phyloP scores from a whole-genome alignment of 2,329 filamentous ascomycete species.

The Sphaerostilbella broomeana region DNA sequence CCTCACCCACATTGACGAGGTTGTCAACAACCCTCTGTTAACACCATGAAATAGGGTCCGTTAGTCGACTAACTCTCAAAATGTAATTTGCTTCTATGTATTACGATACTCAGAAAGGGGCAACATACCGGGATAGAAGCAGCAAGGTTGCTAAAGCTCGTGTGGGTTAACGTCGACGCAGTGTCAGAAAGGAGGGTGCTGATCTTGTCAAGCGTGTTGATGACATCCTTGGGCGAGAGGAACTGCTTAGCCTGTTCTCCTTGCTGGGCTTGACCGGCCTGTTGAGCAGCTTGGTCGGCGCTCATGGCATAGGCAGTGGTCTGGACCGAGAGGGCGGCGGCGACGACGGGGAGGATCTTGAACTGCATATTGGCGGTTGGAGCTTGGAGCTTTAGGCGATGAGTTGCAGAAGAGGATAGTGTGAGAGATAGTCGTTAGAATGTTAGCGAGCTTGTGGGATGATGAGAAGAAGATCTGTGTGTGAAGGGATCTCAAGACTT shows the following conservation, averaged over 20 bases:
- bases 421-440: background rate
- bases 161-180: constrained; percentile 4
- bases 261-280: background rate
- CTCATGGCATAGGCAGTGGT: constrained; percentile 11
- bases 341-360: constrained; percentile 16
- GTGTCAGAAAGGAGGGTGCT: constrained; percentile 13
- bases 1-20: background rate
- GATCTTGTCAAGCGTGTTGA: background rate
- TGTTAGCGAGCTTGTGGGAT: background rate
- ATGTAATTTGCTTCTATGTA: too few relatives aligned
- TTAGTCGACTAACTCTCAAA: too few relatives aligned
- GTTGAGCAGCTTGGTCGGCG: constrained; percentile 4
- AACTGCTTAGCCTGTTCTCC: background rate
- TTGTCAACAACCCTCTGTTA: background rate
- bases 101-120: too few relatives aligned
- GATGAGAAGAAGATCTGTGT: too few relatives aligned
- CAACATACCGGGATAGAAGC: constrained; percentile 2
- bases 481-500: too few relatives aligned
- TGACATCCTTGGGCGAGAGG: constrained; percentile 5
- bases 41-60: background rate
- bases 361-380: constrained; percentile 14
- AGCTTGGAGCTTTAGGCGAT: background rate
- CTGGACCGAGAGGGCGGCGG: constrained; percentile 15
- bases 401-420: background rate
- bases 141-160: background rate